Percentiles rank a stretch among this genome's conserved stretches.
Evolutionary conservation across 2,329 filamentous ascomycete genomes (phyloP).

Genomic region (Trichothecium sympodiale): DNA sequence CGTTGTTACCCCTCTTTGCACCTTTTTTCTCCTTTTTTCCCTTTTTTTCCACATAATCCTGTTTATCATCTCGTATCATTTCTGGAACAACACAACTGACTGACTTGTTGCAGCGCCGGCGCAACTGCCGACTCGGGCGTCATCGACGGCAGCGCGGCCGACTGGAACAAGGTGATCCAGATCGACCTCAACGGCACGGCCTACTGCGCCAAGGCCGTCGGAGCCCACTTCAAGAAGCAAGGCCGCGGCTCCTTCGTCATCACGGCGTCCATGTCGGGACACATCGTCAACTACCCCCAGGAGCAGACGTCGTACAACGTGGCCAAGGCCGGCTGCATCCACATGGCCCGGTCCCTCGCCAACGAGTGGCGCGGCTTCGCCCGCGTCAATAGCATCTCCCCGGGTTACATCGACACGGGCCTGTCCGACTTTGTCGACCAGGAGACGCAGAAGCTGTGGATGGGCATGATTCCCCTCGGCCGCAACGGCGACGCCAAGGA

Average conservation of each 20-base stretch:
- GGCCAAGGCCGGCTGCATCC: conserved; percentile 38
- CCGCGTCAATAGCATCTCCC: conserved; percentile 47
- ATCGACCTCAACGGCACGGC: conserved; percentile 55
- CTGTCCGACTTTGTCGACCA: conserved; percentile 47
- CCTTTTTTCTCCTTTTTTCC: too few species aligned
- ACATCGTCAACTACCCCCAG: conserved; percentile 56
- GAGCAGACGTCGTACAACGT: conserved; percentile 52
- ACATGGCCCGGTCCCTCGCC: conserved; percentile 29
- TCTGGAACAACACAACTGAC: too few species aligned
- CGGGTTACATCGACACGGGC: conserved; percentile 53
- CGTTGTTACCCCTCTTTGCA: too few species aligned
- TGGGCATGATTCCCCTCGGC: conserved; percentile 58
- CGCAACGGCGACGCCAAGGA: conserved; percentile 53
- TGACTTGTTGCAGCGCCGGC: conserved; percentile 46
- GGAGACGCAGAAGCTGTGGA: conserved; percentile 57
- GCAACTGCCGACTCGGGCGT: conserved; percentile 56
- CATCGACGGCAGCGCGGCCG: conserved; percentile 54
- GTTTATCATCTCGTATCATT: too few species aligned
- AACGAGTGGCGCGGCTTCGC: conserved; percentile 55
- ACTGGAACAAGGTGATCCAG: conserved; percentile 43
- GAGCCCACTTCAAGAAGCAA: conserved; percentile 47
- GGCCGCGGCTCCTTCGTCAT: conserved; percentile 51
- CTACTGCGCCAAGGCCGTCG: conserved; percentile 52
- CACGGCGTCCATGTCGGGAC: conserved; percentile 53
- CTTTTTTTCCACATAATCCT: too few species aligned